Evolutionary conservation across 306 rosid genomes (phyloP).

Genomic region (Trifolium fragiferum): DNA sequence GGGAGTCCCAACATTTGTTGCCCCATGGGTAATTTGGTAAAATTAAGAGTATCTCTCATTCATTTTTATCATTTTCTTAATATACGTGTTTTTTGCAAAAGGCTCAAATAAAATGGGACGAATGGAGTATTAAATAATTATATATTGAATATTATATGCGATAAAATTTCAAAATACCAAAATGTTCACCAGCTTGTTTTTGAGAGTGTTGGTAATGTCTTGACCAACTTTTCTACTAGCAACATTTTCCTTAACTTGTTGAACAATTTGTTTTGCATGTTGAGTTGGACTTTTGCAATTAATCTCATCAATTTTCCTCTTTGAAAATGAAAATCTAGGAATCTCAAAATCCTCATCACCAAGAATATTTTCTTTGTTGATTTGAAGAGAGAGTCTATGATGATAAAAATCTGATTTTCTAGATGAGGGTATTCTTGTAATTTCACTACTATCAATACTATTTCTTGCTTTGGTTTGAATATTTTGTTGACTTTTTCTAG

Average conservation of each 20-base stretch:
- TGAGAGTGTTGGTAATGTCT: constrained; percentile 73
- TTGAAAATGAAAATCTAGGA: constrained; percentile 53
- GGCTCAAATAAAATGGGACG: too few relatives aligned
- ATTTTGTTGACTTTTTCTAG: constrained; percentile 34
- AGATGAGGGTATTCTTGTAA: constrained; percentile 57
- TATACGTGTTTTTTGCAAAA: too few relatives aligned
- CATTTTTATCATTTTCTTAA: too few relatives aligned
- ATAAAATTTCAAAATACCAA: too few relatives aligned
- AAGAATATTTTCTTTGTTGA: constrained; percentile 64
- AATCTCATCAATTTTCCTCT: constrained; percentile 51
- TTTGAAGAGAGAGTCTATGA: constrained; percentile 82
- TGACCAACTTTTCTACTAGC: constrained; percentile 62
- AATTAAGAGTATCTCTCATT: too few relatives aligned
- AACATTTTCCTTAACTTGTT: constrained; percentile 73
- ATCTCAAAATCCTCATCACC: constrained; percentile 53
- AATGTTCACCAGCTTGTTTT: constrained; percentile 22
- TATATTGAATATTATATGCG: too few relatives aligned
- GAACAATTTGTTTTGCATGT: constrained; percentile 75
- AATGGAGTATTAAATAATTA: too few relatives aligned
- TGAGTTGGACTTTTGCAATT: constrained; percentile 51
- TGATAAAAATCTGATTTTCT: constrained; percentile 80
- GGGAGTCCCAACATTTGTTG: too few relatives aligned
- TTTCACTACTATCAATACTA: constrained; percentile 40
- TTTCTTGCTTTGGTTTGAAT: constrained; percentile 49
- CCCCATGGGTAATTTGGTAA: too few relatives aligned